Conservation (phyloP, 805 yeast species). For the Grigorovia yakushimaensis region DNA sequence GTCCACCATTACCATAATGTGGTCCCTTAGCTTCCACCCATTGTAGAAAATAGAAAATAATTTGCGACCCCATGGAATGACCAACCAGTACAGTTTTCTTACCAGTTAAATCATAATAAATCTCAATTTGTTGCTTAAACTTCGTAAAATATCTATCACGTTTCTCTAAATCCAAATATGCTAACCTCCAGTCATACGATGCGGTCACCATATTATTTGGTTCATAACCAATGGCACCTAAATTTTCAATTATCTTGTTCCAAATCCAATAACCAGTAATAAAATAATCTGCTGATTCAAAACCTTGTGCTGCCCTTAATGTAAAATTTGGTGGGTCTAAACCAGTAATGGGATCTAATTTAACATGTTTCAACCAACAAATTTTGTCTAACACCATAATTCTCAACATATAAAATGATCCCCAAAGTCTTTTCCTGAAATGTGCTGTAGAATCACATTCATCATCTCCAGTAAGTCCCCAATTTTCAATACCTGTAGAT, state of each 20-base stretch:
- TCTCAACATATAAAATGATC: constrained; percentile 87
- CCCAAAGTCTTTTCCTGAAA: constrained; percentile 92
- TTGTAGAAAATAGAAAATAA: constrained; percentile 77
- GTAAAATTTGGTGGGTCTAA: constrained; percentile 79
- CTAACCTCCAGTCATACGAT: constrained; percentile 92
- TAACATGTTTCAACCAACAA: constrained; percentile 90
- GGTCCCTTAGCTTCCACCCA: constrained; percentile 92
- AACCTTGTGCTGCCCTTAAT: constrained; percentile 87
- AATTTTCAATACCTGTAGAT: constrained; percentile 88
- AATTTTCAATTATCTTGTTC: constrained; percentile 89
- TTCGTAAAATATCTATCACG: constrained; percentile 81
- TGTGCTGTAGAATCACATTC: constrained; percentile 80
- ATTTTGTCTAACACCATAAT: constrained; percentile 85
- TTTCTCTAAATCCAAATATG: constrained; percentile 77
- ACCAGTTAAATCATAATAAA: constrained; percentile 41
- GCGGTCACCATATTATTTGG: constrained; percentile 87
- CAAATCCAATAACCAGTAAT: constrained; percentile 98
- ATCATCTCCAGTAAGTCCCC: constrained; percentile 69
- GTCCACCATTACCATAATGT: constrained; percentile 84
- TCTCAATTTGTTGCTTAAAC: constrained; percentile 65
- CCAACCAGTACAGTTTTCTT: constrained; percentile 69
- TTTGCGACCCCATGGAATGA: constrained; percentile 96
- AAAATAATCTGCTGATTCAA: constrained; percentile 93
- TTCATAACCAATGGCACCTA: constrained; percentile 90
- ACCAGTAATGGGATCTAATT: constrained; percentile 85